phyloP scores from a whole-genome alignment of 768 basidiomycete species.

The Phlegmacium glaucopus region DNA sequence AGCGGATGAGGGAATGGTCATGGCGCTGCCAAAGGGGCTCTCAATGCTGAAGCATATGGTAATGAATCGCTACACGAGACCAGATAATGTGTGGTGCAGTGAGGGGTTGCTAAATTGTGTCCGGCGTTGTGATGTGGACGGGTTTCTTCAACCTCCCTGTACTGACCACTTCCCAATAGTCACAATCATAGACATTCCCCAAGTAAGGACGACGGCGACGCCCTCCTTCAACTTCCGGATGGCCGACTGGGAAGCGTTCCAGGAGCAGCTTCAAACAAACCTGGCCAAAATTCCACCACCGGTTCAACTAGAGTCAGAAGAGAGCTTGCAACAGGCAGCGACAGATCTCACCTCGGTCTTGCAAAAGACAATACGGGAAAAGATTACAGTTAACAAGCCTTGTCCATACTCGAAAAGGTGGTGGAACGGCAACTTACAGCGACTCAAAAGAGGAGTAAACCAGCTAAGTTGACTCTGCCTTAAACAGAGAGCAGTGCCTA shows the following conservation, averaged over 20 bases:
- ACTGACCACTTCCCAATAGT: not conserved
- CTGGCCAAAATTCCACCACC: not conserved
- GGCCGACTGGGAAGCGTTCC: not conserved
- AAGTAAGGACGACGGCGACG: not conserved
- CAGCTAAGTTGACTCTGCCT: not conserved
- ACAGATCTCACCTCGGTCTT: not conserved
- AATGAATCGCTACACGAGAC: not conserved
- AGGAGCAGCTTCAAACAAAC: not conserved
- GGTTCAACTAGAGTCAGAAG: not conserved
- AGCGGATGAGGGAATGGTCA: not conserved
- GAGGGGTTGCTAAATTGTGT: not conserved
- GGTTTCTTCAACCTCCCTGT: not conserved
- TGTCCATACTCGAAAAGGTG: no score
- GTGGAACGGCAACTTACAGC: conserved; percentile 1
- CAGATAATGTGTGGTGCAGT: not conserved
- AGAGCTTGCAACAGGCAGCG: not conserved
- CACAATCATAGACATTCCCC: not conserved
- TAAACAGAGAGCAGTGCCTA: not conserved
- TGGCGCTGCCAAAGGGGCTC: not conserved
- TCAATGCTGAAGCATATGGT: not conserved
- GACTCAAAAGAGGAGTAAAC: not conserved
- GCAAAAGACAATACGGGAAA: not conserved
- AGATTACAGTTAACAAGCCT: no score
- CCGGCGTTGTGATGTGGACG: not conserved
- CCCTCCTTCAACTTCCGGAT: not conserved